Evolutionary conservation across 108 stramenopile species (phyloP).

Genomic region (Skeletonema grethae): DNA sequence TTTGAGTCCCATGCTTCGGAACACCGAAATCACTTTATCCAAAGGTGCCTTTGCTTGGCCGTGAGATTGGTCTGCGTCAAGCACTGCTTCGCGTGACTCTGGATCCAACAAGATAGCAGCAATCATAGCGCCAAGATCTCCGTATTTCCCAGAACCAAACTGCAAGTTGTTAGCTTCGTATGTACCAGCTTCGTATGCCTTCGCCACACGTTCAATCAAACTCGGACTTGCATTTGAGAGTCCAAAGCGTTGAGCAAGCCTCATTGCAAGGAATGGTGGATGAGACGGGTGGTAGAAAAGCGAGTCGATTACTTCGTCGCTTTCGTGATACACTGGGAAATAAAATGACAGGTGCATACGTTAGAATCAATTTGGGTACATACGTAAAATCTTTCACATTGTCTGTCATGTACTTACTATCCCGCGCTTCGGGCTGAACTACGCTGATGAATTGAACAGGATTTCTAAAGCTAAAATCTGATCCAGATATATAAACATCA

Average conservation of each 20-base stretch:
- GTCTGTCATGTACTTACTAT: constrained; percentile 3
- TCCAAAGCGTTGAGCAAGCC: constrained; percentile 43
- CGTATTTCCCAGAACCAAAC: constrained; percentile 42
- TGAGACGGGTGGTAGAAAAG: constrained; percentile 42
- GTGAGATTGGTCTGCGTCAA: constrained; percentile 43
- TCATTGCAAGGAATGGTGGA: constrained; percentile 49
- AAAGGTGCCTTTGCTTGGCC: constrained; percentile 32
- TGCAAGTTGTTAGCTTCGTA: not conserved
- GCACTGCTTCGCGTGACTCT: constrained; percentile 23
- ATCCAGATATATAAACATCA: constrained; percentile 17
- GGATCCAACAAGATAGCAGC: constrained; percentile 53
- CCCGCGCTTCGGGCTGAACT: constrained; percentile 22
- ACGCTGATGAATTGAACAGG: constrained; percentile 39
- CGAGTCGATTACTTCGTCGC: constrained; percentile 39
- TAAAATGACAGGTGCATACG: not conserved
- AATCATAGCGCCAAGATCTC: constrained; percentile 48
- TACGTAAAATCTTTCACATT: not conserved
- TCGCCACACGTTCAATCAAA: constrained; percentile 34
- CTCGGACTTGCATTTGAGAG: constrained; percentile 52
- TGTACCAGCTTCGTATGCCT: constrained; percentile 39
- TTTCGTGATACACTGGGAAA: constrained; percentile 28
- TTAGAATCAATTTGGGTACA: not conserved
- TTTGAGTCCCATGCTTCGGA: constrained; percentile 1
- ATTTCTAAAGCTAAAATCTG: constrained; percentile 36
- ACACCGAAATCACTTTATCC: constrained; percentile 15